Evolutionary conservation across 1,284 basidiomycete genomes (phyloP).

Genomic region (Cryptococcus sp.): DNA sequence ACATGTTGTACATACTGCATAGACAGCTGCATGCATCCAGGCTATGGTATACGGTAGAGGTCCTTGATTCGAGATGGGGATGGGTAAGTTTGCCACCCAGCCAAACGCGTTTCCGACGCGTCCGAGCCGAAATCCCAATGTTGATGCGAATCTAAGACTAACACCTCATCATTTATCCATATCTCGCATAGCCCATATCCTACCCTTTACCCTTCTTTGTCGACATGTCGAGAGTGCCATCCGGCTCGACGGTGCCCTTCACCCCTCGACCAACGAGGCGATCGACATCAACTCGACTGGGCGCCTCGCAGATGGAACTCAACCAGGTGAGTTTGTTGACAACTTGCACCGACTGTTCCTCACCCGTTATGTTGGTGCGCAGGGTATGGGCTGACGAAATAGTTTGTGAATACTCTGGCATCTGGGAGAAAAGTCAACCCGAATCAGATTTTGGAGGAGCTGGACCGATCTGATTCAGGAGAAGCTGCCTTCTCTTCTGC

Average conservation of each 20-base stretch:
- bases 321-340: constrained; percentile 33
- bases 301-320: constrained; percentile 25
- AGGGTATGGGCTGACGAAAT: background rate
- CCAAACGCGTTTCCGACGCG: background rate
- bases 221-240: constrained; percentile 15
- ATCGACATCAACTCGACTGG: constrained; percentile 17
- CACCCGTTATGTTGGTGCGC: background rate
- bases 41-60: too few relatives aligned
- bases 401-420: constrained; percentile 38
- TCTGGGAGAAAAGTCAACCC: constrained; percentile 38
- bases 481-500: constrained; percentile 5
- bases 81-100: background rate
- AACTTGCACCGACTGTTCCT: background rate
- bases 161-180: background rate
- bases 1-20: too few relatives aligned
- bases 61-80: too few relatives aligned
- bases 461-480: constrained; percentile 35
- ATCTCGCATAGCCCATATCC: background rate
- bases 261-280: constrained; percentile 35
- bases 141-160: background rate
- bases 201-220: background rate
- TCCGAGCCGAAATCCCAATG: background rate
- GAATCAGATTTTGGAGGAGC: constrained; percentile 38
- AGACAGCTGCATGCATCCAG: too few relatives aligned
- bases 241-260: constrained; percentile 32